Evolutionary conservation across 140 eudicot species (phyloP), one percentile per base, ranked within the genome.

Genomic region (Cichorium intybus): DNA sequence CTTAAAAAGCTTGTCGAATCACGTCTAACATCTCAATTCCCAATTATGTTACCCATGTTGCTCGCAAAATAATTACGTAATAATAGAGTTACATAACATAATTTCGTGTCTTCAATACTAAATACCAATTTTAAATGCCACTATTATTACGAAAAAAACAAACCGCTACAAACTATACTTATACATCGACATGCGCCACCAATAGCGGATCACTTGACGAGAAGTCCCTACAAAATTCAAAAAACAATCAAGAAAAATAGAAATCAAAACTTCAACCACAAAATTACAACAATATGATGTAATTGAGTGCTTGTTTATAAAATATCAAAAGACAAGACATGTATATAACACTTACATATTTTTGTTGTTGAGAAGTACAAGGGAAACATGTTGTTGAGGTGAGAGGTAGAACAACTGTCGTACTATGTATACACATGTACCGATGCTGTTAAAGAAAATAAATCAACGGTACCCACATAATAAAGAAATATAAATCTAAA

Each of bases 301-400:
- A n/a, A n/a, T n/a, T n/a, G n/a, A n/a, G n/a, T n/a, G n/a, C n/a
- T 17, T 5, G n/a, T n/a, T n/a, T n/a, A n/a, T n/a, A n/a, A n/a
- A n/a, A n/a, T n/a, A n/a, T n/a, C n/a, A n/a, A n/a, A n/a, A 14
- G 11, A 43, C 26, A 76, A 72, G 66, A 87, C 83, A 61, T 63
- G n/a, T n/a, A n/a, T n/a, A n/a, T n/a, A 18, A 18, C 28, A 74
- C 81, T 82, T 84, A 73, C 96, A 87, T 88, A 79, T 69, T 70
- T 71, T 61, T 67, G 71, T 75, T 61, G 24, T 49, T 75, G 79
- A 88, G 77, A 41, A 88, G 79, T 57, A 88, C 62, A 10, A 75
- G 71, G 68, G 68, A 75, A 28, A 71, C 17, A 17, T 81, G 90
- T 28, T 88, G 90, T 18, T 72, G 73, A 50, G 87, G 49, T 14